Conservation (phyloP, 1,284 basidiomycete species). For the Trametes hirsuta region DNA sequence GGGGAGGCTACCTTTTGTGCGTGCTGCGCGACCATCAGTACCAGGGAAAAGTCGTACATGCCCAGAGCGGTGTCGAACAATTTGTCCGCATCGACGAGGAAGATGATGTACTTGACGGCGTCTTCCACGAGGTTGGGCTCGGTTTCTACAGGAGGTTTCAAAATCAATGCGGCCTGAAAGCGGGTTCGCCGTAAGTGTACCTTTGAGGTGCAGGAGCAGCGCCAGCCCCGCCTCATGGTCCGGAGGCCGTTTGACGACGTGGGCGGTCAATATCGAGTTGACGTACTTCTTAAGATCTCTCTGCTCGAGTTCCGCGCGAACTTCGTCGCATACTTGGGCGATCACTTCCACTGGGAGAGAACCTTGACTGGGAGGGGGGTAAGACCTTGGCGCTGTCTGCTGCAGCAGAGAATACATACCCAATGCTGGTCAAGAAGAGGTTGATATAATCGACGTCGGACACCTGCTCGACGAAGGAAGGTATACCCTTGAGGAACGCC, state of each 20-base stretch:
- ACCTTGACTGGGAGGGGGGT: constrained; percentile 53
- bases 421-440: constrained; percentile 86
- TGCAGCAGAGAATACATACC: constrained; percentile 49
- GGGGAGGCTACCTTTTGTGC: constrained; percentile 79
- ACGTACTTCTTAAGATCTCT: constrained; percentile 81
- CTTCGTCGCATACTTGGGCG: constrained; percentile 76
- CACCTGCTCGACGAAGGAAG: constrained; percentile 82
- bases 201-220: constrained; percentile 79
- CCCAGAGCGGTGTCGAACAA: constrained; percentile 95
- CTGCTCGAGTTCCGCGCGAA: constrained; percentile 75
- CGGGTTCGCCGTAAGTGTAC: constrained; percentile 40
- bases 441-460: constrained; percentile 92
- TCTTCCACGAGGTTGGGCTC: constrained; percentile 87
- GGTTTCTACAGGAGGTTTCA: constrained; percentile 49
- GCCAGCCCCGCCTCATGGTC: constrained; percentile 88
- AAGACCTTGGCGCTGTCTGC: neutral
- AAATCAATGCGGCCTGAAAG: neutral
- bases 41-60: constrained; percentile 98
- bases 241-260: constrained; percentile 90
- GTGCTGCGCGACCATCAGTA: constrained; percentile 95
- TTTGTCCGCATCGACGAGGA: constrained; percentile 91
- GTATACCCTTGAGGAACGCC: constrained; percentile 68
- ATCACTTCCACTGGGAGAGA: constrained; percentile 60
- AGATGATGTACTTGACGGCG: constrained; percentile 98
- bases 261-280: constrained; percentile 90